These are phyloP conservation scores for Phyllostachys edulis DNA, from an alignment of 176 grass and related monocot species.

Conservation along the genomic window DNA sequence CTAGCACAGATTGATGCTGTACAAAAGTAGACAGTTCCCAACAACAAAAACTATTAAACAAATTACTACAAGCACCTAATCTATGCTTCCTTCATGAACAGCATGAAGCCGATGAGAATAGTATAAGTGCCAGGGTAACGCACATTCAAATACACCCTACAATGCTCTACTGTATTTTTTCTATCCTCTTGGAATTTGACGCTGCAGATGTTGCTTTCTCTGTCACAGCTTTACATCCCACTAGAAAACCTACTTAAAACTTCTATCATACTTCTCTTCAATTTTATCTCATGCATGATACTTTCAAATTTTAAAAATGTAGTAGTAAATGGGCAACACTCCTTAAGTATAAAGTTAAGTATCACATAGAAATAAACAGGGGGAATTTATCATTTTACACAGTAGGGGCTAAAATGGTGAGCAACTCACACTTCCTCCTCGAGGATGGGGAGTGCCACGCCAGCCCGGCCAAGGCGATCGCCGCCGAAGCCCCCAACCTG, in stretches of 20 bases:
- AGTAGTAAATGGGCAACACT: background rate
- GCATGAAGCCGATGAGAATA: background rate
- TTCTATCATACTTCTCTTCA: background rate
- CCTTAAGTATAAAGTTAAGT: background rate
- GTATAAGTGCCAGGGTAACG: background rate
- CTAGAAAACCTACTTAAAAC: background rate
- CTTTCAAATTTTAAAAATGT: background rate
- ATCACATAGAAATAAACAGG: background rate
- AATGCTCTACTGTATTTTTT: background rate
- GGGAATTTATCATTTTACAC: background rate
- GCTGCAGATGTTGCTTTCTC: background rate
- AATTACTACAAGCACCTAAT: background rate
- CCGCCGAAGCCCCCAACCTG: conserved; percentile 53
- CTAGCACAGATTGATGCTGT: background rate
- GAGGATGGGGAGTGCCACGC: conserved; percentile 54
- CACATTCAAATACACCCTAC: background rate
- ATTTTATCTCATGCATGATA: background rate
- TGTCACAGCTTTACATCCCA: background rate
- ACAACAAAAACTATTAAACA: background rate
- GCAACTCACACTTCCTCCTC: conserved; percentile 46
- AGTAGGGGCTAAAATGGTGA: background rate
- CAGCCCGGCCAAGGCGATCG: conserved; percentile 55
- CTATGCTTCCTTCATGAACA: background rate
- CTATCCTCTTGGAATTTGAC: conserved; percentile 10
- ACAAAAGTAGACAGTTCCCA: background rate